Evolutionary conservation across 495 filamentous ascomycete genomes (phyloP).

Genomic region (Apodospora peruviana): DNA sequence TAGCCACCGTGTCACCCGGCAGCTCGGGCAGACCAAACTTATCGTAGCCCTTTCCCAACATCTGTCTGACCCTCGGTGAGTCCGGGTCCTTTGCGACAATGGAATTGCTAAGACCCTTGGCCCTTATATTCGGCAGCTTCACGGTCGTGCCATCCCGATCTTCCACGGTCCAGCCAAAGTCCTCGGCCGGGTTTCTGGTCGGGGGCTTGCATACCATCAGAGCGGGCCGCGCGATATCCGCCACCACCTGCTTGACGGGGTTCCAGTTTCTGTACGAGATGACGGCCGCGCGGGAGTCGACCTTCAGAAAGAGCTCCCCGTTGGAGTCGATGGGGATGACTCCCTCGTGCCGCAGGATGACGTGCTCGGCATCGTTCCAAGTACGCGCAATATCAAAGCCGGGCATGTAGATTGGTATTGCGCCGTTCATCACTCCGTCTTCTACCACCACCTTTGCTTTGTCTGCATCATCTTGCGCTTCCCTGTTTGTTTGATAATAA

Average conservation of each 20-base stretch:
- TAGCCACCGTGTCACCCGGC: too few relatives aligned
- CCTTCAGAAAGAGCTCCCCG: constrained; percentile 13
- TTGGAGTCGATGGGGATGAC: constrained; percentile 10
- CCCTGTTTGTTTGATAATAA: not conserved
- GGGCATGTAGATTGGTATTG: constrained; percentile 17
- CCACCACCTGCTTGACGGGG: constrained; percentile 31
- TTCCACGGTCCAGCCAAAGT: constrained; percentile 5
- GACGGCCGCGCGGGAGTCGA: constrained; percentile 12
- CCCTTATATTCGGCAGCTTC: constrained; percentile 3
- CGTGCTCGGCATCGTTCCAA: constrained; percentile 5
- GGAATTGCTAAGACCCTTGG: not conserved
- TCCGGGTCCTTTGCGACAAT: constrained; percentile 10
- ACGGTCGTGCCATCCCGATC: constrained; percentile 2
- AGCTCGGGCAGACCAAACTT: too few relatives aligned
- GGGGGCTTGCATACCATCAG: constrained; percentile 8
- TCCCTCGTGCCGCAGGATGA: not conserved
- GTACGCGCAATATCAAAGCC: not conserved
- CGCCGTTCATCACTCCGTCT: not conserved
- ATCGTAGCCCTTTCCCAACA: too few relatives aligned
- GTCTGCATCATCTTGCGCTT: not conserved
- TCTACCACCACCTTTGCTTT: not conserved
- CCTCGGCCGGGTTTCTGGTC: not conserved
- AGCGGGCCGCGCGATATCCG: constrained; percentile 15
- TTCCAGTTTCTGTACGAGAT: constrained; percentile 15
- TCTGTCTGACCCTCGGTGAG: constrained; percentile 11